Evolutionary conservation across 2,329 filamentous ascomycete genomes (phyloP).

Genomic region (Aspergillus nomiae): DNA sequence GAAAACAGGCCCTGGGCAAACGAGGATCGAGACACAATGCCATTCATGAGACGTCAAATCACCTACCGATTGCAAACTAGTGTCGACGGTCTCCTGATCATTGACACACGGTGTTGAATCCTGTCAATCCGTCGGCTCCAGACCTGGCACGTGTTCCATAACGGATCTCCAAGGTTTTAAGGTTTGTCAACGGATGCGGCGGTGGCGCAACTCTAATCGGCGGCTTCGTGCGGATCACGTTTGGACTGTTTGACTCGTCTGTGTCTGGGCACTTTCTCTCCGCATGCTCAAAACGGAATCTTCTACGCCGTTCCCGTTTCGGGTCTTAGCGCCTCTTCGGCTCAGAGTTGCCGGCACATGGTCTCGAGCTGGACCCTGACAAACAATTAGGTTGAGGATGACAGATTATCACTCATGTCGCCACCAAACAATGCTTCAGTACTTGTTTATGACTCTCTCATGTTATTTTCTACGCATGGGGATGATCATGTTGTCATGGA

Average conservation of each 20-base stretch:
- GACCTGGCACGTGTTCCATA: neutral
- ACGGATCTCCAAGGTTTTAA: neutral
- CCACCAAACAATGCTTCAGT: no score
- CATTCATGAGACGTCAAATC: neutral
- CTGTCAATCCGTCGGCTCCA: neutral
- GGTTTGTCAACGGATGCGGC: neutral
- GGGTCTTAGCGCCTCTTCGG: neutral
- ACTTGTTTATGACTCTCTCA: no score
- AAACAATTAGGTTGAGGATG: neutral
- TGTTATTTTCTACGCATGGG: neutral
- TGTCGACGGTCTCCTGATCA: neutral
- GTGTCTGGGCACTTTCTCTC: neutral
- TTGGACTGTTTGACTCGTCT: neutral
- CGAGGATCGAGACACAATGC: neutral
- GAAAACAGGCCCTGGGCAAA: neutral
- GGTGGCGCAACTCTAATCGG: conserved; percentile 2
- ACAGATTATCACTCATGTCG: no score
- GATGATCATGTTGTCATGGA: neutral
- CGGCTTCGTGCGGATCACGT: neutral
- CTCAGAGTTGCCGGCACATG: neutral
- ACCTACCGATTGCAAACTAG: neutral
- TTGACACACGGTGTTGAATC: neutral
- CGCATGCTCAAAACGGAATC: neutral
- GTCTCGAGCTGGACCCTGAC: neutral
- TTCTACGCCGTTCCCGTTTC: neutral